Evolutionary conservation across 164 flowering plant genomes (phyloP).

Genomic region (Cinnamomum chago): DNA sequence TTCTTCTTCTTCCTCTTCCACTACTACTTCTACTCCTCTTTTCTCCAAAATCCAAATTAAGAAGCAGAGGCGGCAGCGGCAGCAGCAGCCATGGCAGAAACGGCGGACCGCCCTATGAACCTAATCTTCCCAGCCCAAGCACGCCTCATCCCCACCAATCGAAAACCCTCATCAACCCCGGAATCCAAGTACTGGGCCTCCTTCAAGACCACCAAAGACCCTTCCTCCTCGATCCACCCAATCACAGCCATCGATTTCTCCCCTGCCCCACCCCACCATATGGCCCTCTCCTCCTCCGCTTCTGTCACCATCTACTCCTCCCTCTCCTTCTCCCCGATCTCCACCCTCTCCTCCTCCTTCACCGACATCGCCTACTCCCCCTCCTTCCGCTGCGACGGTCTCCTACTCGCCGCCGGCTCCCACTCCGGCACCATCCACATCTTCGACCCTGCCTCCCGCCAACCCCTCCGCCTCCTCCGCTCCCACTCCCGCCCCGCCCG

Average conservation of each 20-base stretch:
- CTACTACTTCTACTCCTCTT: neutral
- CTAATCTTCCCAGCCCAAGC: conserved; percentile 46
- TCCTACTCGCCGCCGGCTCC: conserved; percentile 74
- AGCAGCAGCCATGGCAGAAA: neutral
- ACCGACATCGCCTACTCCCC: conserved; percentile 56
- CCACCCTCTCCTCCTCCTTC: conserved; percentile 44
- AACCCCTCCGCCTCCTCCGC: conserved; percentile 46
- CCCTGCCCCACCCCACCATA: conserved; percentile 47
- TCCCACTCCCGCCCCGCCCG: conserved; percentile 65
- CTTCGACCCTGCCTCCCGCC: conserved; percentile 48
- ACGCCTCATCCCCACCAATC: conserved; percentile 44
- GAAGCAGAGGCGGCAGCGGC: neutral
- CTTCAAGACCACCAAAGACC: conserved; percentile 50
- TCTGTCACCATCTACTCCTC: conserved; percentile 53
- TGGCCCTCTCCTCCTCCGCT: conserved; percentile 71
- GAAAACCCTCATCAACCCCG: conserved; percentile 39
- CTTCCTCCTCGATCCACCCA: conserved; percentile 46
- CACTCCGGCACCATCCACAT: conserved; percentile 64
- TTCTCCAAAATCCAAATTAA: neutral
- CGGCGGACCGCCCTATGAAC: neutral
- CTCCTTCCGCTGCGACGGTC: conserved; percentile 75
- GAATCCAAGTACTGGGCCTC: conserved; percentile 85
- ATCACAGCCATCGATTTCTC: conserved; percentile 65
- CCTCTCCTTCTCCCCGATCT: conserved; percentile 29
- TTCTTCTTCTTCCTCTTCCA: no score